Evolutionary conservation across 805 yeast species (phyloP).

Genomic region (Wickerhamomyces chambardii): DNA sequence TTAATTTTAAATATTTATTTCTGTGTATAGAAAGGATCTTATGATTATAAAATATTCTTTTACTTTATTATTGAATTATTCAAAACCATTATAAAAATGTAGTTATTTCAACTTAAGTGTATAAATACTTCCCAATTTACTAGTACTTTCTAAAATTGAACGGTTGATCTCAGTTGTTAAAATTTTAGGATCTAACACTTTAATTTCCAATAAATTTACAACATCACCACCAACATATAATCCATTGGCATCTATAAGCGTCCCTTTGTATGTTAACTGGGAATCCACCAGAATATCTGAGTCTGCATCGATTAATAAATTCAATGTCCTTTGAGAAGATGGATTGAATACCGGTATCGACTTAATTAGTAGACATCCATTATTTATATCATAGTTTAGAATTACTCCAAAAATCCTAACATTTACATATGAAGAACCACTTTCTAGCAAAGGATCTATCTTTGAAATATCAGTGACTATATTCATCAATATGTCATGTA

Average conservation of each 20-base stretch:
- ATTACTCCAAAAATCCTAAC: slow-evolving; percentile 13
- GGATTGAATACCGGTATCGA: slow-evolving; percentile 7
- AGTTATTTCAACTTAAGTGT: too few species aligned
- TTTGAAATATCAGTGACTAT: slow-evolving; percentile 7
- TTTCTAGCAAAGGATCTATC: slow-evolving; percentile 1
- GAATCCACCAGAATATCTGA: slow-evolving; percentile 5
- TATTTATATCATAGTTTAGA: slow-evolving; percentile 10
- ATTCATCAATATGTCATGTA: slow-evolving; percentile 8
- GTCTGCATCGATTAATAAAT: too few species aligned
- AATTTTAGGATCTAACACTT: slow-evolving; percentile 2
- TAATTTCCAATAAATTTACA: slow-evolving; percentile 2
- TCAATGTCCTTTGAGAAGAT: too few species aligned
- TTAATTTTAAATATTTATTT: too few species aligned
- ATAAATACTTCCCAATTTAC: too few species aligned
- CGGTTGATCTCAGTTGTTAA: too few species aligned
- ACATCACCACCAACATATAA: slow-evolving; percentile 11
- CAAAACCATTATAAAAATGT: too few species aligned
- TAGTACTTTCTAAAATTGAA: too few species aligned
- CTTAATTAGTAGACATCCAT: slow-evolving; percentile 5
- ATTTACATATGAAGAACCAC: slow-evolving; percentile 6
- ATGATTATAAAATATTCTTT: too few species aligned
- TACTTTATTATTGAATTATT: too few species aligned
- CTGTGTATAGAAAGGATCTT: too few species aligned
- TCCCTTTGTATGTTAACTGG: slow-evolving; percentile 10
- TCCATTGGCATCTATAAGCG: too few species aligned